Base-by-base conservation (phyloP, 2,329 filamentous ascomycete genomes). In the Tolypocladium tropicale region DNA sequence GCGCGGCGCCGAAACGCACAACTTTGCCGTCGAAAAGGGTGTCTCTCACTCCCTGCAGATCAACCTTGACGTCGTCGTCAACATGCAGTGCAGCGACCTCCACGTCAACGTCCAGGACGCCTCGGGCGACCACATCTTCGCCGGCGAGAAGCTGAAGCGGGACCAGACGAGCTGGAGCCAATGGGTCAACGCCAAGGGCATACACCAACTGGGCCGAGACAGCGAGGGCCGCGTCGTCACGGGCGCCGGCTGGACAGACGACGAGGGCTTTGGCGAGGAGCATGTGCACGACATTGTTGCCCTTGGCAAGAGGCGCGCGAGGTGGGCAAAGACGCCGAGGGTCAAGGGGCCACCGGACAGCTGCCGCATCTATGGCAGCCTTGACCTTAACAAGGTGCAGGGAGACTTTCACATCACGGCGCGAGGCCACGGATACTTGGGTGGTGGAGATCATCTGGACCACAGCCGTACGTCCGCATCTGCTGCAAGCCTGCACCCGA, bases 341-440 rank as follows among this genome's bases (percentile, higher is more conserved):
- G 66, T 94, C 21, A 79, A 78, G 68, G 74, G 75, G 4, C 63
- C 66, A 25, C 72, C 79, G 18, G 89, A 96, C 70, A 88, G 88
- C 59, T 99, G 94, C 71, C 84, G 94, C 52, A 84, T 99, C 60
- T 99, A 84, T 70, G 94, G 94, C 36, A 95, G 84, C 65, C 72
- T 99, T 70, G 88, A 95, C 63, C 81, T 95, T 62, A 99, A 99
- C 73, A 95, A 95, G 75, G 94, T 99, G 49, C 93, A 96, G 73
- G 94, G 93, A 4, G 93, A 99, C 71, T 97, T 99, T 68, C 94
- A 99, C 70, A 94, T 99, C 66, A 99, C 94, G 2, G 94, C 94
- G 3, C 77, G 91, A 59, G 94, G 94, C 0, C 93, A 97, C 71
- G 94, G 94, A n/a, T 99, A 99, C 72, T 82, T 83, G 72, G 90